These are phyloP conservation scores for Dichotomocladium elegans DNA, from an alignment of 371 early-diverging fungal species.

Conservation along the genomic window DNA sequence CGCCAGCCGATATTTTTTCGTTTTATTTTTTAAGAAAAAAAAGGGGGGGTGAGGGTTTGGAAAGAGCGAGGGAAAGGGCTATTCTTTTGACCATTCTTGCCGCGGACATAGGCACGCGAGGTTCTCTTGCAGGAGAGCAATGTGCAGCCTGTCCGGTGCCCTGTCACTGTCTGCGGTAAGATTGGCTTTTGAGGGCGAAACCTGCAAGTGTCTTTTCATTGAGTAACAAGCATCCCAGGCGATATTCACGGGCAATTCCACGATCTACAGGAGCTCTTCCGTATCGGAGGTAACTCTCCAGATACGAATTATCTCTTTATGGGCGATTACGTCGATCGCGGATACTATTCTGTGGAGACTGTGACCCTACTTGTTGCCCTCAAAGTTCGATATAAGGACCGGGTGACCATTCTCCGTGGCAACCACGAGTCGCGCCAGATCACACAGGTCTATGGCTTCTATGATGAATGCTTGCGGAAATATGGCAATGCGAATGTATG, in stretches of 20 bases:
- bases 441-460: slow-evolving; percentile 99
- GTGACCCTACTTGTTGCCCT: slow-evolving; percentile 91
- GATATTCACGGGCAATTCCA: slow-evolving; percentile 99
- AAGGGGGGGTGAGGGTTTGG: too few relatives aligned
- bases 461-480: slow-evolving; percentile 89
- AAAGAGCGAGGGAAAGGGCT: neutral
- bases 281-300: slow-evolving; percentile 96
- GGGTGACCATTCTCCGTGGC: slow-evolving; percentile 96
- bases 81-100: neutral
- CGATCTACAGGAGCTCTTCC: slow-evolving; percentile 97
- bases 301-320: slow-evolving; percentile 98
- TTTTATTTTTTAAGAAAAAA: too few relatives aligned
- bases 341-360: slow-evolving; percentile 98
- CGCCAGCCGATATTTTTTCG: neutral
- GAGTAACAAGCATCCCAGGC: slow-evolving; percentile 15
- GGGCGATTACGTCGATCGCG: slow-evolving; percentile 99
- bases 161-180: slow-evolving; percentile 94
- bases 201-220: neutral
- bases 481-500: slow-evolving; percentile 98
- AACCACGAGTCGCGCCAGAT: slow-evolving; percentile 99
- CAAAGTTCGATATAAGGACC: slow-evolving; percentile 96
- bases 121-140: slow-evolving; percentile 92
- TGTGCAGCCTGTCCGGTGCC: slow-evolving; percentile 91
- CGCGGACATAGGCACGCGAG: slow-evolving; percentile 74
- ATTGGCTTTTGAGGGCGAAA: neutral